Evolutionary conservation across 2,329 filamentous ascomycete genomes (phyloP), one percentile per base, ranked within the genome.

Genomic region (Cercospora sesami): DNA sequence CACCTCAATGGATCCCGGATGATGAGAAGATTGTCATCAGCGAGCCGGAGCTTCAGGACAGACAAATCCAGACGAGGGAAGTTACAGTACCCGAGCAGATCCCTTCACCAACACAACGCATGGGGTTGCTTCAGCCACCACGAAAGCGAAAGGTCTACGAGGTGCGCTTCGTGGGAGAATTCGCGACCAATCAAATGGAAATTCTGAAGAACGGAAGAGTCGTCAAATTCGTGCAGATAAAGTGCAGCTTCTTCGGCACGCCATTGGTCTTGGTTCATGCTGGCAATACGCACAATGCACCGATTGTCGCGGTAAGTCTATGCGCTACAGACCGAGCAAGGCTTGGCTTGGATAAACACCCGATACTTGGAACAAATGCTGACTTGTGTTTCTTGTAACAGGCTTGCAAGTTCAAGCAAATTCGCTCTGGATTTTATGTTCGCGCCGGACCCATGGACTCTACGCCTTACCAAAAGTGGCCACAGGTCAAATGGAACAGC

Each of bases 401-500:
- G 55, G 55, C 55, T 12, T 59, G 55, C 55, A 59, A 59, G n/a
- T 59, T 36, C n/a, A 59, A 59, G 30, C 55, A 59, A 30, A 59
- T 59, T 23, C 55, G 55, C 28, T 59, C 55, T 3, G 55, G 55
- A 12, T 59, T 59, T 21, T 59, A 59, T 36, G 18, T 36, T 59
- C 55, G 55, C 31, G 55, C 31, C 9, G 55, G 55, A 31, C n/a
- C 28, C 1, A 26, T 59, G 9, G 55, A 59, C n/a, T 31, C 28
- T 12, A 36, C 31, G 16, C 55, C 55, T 14, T 59, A 59, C 55
- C 55, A 59, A n/a, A 59, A 59, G 7, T 59, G 55, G 55, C 55
- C 55, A 23, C 55, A 36, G 9, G 55, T 59, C 30, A 31, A 36
- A 59, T 59, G 55, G 55, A 59, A 36, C 18, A 59, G 55, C 30